These are phyloP conservation scores for Trichothecium roseum DNA, from an alignment of 2,329 filamentous ascomycete species.

Conservation along the genomic window DNA sequence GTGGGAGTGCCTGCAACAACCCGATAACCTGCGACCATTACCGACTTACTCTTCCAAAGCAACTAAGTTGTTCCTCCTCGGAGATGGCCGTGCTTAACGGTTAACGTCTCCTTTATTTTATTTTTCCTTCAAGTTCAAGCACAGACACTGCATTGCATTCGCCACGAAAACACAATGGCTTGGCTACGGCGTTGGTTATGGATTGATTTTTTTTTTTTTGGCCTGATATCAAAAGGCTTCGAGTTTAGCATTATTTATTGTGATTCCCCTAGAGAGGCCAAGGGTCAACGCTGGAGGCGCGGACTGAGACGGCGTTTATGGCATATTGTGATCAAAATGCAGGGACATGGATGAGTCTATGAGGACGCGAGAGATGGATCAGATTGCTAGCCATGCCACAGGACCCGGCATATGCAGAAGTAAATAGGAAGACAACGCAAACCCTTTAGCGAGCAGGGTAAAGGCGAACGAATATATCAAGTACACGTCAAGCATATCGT, in stretches of 20 bases:
- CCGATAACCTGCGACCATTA: no score
- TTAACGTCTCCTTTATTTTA: constrained; percentile 2
- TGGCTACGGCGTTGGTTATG: background rate
- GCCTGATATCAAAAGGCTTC: background rate
- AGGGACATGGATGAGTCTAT: background rate
- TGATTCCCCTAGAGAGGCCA: background rate
- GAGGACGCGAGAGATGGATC: background rate
- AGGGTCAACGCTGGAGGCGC: background rate
- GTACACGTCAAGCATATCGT: no score
- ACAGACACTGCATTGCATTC: constrained; percentile 2
- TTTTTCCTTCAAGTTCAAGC: constrained; percentile 2
- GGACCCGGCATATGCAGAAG: no score
- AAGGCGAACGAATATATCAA: no score
- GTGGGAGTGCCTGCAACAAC: constrained; percentile 8
- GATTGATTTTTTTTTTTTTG: constrained; percentile 9
- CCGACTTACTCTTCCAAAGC: background rate
- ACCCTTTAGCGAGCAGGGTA: no score
- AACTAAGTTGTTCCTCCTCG: no score
- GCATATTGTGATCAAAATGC: background rate
- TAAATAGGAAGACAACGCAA: no score
- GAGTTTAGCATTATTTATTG: background rate
- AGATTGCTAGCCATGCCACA: no score
- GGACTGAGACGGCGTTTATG: background rate
- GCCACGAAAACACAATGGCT: background rate
- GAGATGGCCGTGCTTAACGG: no score